Percentiles rank a stretch among this genome's conserved stretches.
Conservation (phyloP, 2,329 filamentous ascomycete species). For the Fusarium tupiense region DNA sequence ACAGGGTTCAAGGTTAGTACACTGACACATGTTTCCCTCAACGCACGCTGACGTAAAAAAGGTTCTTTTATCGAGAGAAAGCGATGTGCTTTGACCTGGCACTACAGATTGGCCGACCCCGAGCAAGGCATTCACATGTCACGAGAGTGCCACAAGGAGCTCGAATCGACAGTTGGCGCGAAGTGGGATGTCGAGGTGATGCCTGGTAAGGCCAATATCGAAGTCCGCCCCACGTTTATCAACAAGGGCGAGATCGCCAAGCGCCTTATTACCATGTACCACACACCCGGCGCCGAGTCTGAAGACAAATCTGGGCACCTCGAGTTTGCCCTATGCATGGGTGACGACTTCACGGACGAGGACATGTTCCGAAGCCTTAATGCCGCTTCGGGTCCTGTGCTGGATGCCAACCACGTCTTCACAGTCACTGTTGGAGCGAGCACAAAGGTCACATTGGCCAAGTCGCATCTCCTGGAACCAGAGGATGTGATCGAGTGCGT, state of each 20-base stretch:
- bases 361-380: constrained; percentile 92
- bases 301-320: constrained; percentile 64
- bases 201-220: constrained; percentile 94
- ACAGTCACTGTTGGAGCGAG: constrained; percentile 92
- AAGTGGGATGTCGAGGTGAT: constrained; percentile 95
- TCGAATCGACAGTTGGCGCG: constrained; percentile 79
- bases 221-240: constrained; percentile 95
- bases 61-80: constrained; percentile 95
- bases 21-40: too few relatives aligned
- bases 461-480: constrained; percentile 90
- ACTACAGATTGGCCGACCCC: constrained; percentile 91
- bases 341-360: constrained; percentile 98
- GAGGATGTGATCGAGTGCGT: constrained; percentile 82
- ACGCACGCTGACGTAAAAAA: constrained; percentile 45
- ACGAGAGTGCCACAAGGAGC: constrained; percentile 80
- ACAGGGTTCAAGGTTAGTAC: constrained; percentile 79
- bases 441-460: constrained; percentile 89
- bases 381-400: constrained; percentile 63
- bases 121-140: constrained; percentile 85
- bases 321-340: constrained; percentile 89
- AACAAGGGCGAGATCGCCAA: constrained; percentile 98
- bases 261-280: constrained; percentile 80
- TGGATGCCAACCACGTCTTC: constrained; percentile 74
- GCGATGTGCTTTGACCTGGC: constrained; percentile 94
- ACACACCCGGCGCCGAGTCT: constrained; percentile 56